Conservation (phyloP, 2,329 filamentous ascomycete genomes). For the Hypoxylon sp. region DNA sequence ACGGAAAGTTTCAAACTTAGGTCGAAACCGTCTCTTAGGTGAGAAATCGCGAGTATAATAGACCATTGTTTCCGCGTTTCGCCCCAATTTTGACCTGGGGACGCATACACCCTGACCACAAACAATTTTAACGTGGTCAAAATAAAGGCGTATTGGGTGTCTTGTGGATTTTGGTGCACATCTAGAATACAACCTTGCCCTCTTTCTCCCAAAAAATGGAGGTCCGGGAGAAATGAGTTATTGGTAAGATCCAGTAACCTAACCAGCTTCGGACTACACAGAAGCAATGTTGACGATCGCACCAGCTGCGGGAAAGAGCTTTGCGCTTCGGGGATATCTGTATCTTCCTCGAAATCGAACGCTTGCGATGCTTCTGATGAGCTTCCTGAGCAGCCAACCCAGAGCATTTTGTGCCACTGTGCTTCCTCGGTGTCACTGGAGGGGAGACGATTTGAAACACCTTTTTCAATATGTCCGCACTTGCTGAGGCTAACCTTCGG, state of each 20-base stretch:
- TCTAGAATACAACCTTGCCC: slow-evolving; percentile 50
- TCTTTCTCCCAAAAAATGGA: slow-evolving; percentile 45
- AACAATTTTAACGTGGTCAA: slow-evolving; percentile 52
- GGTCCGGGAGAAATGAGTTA: slow-evolving; percentile 48
- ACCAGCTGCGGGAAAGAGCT: slow-evolving; percentile 56
- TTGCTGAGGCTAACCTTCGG: slow-evolving; percentile 55
- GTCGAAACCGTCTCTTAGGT: slow-evolving; percentile 59
- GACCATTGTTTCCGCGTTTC: slow-evolving; percentile 44
- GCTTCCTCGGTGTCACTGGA: slow-evolving; percentile 49
- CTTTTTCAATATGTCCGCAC: slow-evolving; percentile 63
- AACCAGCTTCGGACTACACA: slow-evolving; percentile 52
- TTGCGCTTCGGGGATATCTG: slow-evolving; percentile 36
- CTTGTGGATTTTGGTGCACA: slow-evolving; percentile 47
- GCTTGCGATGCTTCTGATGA: slow-evolving; percentile 54
- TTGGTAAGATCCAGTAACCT: slow-evolving; percentile 50
- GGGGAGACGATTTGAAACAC: slow-evolving; percentile 56
- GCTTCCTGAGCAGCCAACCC: slow-evolving; percentile 55
- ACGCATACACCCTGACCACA: slow-evolving; percentile 47
- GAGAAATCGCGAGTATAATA: slow-evolving; percentile 61
- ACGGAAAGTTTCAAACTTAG: slow-evolving; percentile 59
- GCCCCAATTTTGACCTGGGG: slow-evolving; percentile 41
- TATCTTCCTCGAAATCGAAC: slow-evolving; percentile 57
- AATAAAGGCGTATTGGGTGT: slow-evolving; percentile 52
- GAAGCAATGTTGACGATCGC: slow-evolving; percentile 71
- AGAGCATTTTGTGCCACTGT: slow-evolving; percentile 61